These are phyloP conservation scores for Termitomyces sp. DNA, from an alignment of 768 basidiomycete genomes.

Conservation along the genomic window DNA sequence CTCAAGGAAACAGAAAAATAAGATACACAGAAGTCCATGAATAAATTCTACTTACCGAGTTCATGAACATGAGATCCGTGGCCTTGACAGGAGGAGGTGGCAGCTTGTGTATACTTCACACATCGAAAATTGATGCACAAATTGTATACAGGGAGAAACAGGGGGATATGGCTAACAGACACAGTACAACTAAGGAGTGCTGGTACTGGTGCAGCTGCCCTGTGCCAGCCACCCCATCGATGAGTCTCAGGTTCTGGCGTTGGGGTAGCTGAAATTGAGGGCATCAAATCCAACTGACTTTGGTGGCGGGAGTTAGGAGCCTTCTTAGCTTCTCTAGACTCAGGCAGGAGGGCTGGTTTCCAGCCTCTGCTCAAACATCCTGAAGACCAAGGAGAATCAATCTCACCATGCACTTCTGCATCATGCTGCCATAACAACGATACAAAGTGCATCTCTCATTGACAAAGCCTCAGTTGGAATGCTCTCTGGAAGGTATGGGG, in stretches of 20 bases:
- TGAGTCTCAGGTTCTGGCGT: conserved; percentile 63
- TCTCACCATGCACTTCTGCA: conserved; percentile 43
- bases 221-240: conserved; percentile 18
- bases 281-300: conserved; percentile 45
- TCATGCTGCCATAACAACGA: conserved; percentile 69
- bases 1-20: too few relatives aligned
- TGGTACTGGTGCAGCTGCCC: conserved; percentile 3
- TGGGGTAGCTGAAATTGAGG: conserved; percentile 42
- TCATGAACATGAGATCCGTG: too few relatives aligned
- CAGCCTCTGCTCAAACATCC: conserved; percentile 39
- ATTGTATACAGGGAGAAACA: too few relatives aligned
- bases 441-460: conserved; percentile 56
- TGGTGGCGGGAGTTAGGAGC: conserved; percentile 32
- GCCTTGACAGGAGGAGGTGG: too few relatives aligned
- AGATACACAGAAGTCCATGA: too few relatives aligned
- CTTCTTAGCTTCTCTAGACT: conserved; percentile 28
- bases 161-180: conserved; percentile 12
- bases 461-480: conserved; percentile 43
- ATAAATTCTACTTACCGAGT: too few relatives aligned
- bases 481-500: conserved; percentile 20
- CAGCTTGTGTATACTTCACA: too few relatives aligned
- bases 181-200: conserved; percentile 17
- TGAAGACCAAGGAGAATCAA: conserved; percentile 31
- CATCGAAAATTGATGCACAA: too few relatives aligned
- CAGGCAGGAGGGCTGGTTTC: conserved; percentile 25